Conservation (phyloP, 75 land plant species). For the Cupressus sempervirens region DNA sequence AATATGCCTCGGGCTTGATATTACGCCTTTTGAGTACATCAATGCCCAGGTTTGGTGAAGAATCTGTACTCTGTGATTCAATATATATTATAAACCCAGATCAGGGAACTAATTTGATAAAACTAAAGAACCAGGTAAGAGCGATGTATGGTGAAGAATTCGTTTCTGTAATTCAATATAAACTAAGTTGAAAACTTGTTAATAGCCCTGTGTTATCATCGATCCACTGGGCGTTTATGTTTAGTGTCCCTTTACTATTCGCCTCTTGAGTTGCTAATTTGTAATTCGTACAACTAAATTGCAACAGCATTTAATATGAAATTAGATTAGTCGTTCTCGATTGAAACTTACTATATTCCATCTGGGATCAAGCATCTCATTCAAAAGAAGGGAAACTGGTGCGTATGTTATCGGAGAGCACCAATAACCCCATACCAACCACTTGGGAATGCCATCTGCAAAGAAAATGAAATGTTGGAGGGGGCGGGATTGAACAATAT, state of each 20-base stretch:
- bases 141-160: too few species aligned
- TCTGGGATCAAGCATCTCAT: slow-evolving; percentile 34
- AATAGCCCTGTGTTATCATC: too few species aligned
- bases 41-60: slow-evolving; percentile 16
- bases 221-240: too few species aligned
- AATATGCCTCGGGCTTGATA: slow-evolving; percentile 8
- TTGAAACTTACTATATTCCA: slow-evolving; percentile 25
- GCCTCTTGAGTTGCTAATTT: neutral
- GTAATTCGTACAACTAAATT: neutral
- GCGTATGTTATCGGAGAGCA: slow-evolving; percentile 31
- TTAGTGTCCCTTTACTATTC: neutral
- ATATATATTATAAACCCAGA: neutral
- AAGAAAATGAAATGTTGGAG: neutral
- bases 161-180: too few species aligned
- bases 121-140: neutral
- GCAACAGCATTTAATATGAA: neutral
- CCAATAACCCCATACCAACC: slow-evolving; percentile 49
- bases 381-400: slow-evolving; percentile 18
- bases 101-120: neutral
- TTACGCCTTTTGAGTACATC: slow-evolving; percentile 5
- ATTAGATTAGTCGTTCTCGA: neutral
- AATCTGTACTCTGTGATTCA: neutral
- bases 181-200: too few species aligned
- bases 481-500: neutral
- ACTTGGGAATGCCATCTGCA: slow-evolving; percentile 23